Base-by-base conservation (phyloP, 1,284 basidiomycete genomes). In the Sanguinoderma infundibulare region DNA sequence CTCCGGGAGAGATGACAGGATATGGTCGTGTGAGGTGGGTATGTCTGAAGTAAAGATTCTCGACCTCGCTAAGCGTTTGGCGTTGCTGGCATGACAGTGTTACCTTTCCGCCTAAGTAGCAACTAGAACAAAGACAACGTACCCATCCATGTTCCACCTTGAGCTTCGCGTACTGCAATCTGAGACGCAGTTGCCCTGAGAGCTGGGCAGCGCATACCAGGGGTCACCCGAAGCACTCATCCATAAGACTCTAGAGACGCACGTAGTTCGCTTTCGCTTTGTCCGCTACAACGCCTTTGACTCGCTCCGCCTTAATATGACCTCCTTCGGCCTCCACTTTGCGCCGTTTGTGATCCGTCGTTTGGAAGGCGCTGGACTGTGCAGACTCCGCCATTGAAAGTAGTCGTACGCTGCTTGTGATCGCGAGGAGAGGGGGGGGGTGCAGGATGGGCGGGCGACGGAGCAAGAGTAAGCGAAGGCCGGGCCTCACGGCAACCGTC, bases 111-210 rank as follows among this genome's bases (percentile, higher is more conserved):
- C 12, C 22, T 22, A 35, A 34, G 39, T 42, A 36, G 35, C 35
- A 49, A 53, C 24, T 30, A 61, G 12, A 26, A 8, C 14, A 14
- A 17, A 20, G 28, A 34, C 4, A 10, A 59, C 87, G 52, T 71
- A 91, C 90, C 90, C 90, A 92, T 53, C 90, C 90, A 69, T 91
- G 83, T 64, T 92, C 89, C 49, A 92, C 90, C 70, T 92, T 92
- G 54, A 92, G 78, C 67, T 84, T 81, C 14, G 91, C 90, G 69
- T 92, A 92, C 69, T 90, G 90, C 20, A 92, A 77, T 26, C 90
- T 83, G 73, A 90, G 81, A 68, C 89, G 87, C n/a, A 92, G 78
- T 63, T 92, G 89, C 60, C 87, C 81, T 2, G 86, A 87, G 20
- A 92, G 79, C 90, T 92, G 59, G 2, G 8, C 20, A 24, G 17